Conservation (phyloP, 1,284 basidiomycete species). For the Wolfiporia cocos region DNA sequence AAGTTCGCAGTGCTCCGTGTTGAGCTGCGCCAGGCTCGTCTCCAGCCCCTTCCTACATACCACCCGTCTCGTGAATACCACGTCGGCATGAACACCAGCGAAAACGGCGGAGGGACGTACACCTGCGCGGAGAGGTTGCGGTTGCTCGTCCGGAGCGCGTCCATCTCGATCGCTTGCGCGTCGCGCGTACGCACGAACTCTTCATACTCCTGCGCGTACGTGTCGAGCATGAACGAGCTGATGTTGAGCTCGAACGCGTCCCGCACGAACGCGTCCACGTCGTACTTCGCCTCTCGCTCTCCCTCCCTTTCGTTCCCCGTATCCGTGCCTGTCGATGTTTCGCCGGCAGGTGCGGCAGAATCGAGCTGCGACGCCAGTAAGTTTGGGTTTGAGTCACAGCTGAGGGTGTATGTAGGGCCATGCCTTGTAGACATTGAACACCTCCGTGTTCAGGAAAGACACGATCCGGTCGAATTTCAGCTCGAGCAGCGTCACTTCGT, state of each 20-base stretch:
- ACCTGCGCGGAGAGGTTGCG: slow-evolving; percentile 74
- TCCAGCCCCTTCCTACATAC: slow-evolving; percentile 71
- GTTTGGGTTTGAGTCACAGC: no score
- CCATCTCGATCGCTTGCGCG: slow-evolving; percentile 77
- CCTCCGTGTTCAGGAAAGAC: slow-evolving; percentile 68
- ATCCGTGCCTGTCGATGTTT: not conserved
- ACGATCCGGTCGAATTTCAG: slow-evolving; percentile 90
- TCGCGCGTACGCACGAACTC: slow-evolving; percentile 65
- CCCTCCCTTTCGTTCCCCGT: slow-evolving; percentile 16
- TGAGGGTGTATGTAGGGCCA: no score
- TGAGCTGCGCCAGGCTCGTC: slow-evolving; percentile 70
- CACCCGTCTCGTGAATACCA: not conserved
- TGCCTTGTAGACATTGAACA: slow-evolving; percentile 83
- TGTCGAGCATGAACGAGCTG: slow-evolving; percentile 89
- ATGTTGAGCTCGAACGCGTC: slow-evolving; percentile 82
- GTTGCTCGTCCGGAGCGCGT: slow-evolving; percentile 74
- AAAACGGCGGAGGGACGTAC: slow-evolving; percentile 38
- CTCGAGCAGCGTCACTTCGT: slow-evolving; percentile 73
- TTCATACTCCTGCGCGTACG: slow-evolving; percentile 84
- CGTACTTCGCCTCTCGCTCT: slow-evolving; percentile 38
- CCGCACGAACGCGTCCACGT: slow-evolving; percentile 76
- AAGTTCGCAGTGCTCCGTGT: slow-evolving; percentile 71
- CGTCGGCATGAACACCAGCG: not conserved
- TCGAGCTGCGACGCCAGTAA: no score
- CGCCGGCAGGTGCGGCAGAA: not conserved